Evolutionary conservation across 2,329 filamentous ascomycete genomes (phyloP).

Genomic region (Zymoseptoria pseudotritici): DNA sequence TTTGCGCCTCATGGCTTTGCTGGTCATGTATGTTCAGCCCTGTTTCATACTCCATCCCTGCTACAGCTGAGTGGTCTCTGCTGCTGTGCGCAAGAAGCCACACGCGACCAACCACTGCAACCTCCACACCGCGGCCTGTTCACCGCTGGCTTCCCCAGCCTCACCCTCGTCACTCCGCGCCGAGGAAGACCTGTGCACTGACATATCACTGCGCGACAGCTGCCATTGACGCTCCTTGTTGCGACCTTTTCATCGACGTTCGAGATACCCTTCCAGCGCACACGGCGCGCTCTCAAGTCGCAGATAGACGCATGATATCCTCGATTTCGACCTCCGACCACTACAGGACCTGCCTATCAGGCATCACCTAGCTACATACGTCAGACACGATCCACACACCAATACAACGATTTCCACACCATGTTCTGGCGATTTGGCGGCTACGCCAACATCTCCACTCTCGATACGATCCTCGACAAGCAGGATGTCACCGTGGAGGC

Average conservation of each 20-base stretch:
- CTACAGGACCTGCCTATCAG: slow-evolving; percentile 5
- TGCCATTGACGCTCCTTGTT: neutral
- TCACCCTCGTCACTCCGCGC: neutral
- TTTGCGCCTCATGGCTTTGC: neutral
- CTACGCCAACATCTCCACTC: slow-evolving; percentile 93
- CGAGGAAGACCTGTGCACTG: neutral
- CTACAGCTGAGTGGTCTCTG: neutral
- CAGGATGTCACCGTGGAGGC: slow-evolving; percentile 91
- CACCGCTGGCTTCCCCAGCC: neutral
- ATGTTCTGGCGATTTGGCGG: slow-evolving; percentile 99
- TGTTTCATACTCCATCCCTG: neutral
- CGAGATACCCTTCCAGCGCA: neutral
- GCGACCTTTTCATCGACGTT: neutral
- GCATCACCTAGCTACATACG: slow-evolving; percentile 4
- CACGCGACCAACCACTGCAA: neutral
- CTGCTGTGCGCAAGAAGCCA: neutral
- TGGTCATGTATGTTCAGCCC: neutral
- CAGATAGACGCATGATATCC: slow-evolving; percentile 14
- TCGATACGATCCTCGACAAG: slow-evolving; percentile 95
- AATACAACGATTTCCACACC: slow-evolving; percentile 39
- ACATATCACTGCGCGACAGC: neutral
- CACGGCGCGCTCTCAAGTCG: neutral
- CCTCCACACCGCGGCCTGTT: neutral
- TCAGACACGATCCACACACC: neutral
- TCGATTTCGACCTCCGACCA: slow-evolving; percentile 6